Evolutionary conservation across 106 monocot genomes (phyloP), one percentile per base, ranked within the genome.

Genomic region (Vanilla planifolia): DNA sequence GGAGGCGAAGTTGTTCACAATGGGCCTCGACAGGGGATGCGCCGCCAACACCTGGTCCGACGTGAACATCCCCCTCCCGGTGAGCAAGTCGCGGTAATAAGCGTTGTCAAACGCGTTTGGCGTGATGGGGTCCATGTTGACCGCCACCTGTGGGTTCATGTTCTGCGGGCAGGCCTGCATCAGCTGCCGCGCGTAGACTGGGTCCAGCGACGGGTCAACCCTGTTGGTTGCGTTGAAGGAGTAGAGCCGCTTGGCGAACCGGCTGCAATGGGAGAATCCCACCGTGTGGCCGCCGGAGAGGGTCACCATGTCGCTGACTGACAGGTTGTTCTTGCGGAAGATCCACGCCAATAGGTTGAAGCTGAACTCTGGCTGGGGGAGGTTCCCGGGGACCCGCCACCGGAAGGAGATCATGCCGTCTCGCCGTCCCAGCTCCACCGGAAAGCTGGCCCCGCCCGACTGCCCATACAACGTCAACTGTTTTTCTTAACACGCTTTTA

Each of bases 31-130:
- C 16, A 8, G 15, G 0, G 41, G 39, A 57, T 64, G 15, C 15
- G 48, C 58, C 43, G 68, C 68, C 28, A 79, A 56, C 26, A 50
- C 73, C 68, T 79, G 73, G 47, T 79, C 73, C 8, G 73, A 79
- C 3, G 11, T 52, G 34, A 79, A 60, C 27, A 79, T 48, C 27
- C 78, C 73, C 48, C 41, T 41, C 34, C 68, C 59, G 16, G 55
- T 52, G 20, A 67, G 48, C 58, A 79, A 37, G 41, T 68, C 67
- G 21, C 22, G 29, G 35, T 29, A 79, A 21, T 79, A 79, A 5
- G 48, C 73, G 20, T 79, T 79, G 48, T 73, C 78, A 29, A 78
- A 78, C n/a, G 15, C 48, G 5, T 3, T 39, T 8, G 69, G 61
- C 0, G 61, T 61, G 0, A 4, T 24, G 0, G 52, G 52, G 2